Base-by-base conservation (phyloP, 345 rosid genomes). In the Garcia nutans region DNA sequence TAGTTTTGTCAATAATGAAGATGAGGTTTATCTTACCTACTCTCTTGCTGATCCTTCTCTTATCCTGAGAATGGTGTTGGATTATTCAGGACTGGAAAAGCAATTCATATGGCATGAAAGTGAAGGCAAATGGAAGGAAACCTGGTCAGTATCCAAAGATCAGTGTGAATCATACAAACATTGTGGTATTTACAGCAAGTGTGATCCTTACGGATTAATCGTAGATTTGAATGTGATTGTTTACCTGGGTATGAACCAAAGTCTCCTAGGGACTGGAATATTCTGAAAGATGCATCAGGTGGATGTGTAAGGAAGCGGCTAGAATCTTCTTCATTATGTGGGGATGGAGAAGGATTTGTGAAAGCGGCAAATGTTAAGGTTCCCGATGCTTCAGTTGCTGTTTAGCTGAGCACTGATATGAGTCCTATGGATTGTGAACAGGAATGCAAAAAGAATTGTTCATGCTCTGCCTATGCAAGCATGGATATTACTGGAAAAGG, bases 81-180 rank as follows among this genome's bases (percentile, higher is more conserved):
- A 50, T 50, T 50, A 50, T 50, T 50, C 55, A 10, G 55, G 55
- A 56, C 12, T n/a, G 55, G 3, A 11, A 12, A 50, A 3, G 16
- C 55, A 11, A 17, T 17, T 11, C 13, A 50, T 17, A 50, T 77
- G 80, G 80, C 55, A 50, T 10, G 55, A 50, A 50, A 10, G 8
- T 50, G 55, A 50, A 50, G 55, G 55, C 16, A 50, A 50, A 50
- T 50, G 55, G 55, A 50, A 50, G 55, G 55, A 50, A 11, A 11
- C 5, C 13, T 50, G 55, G 55, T 50, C 17, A 22, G 56, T 0
- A 2, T 3, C 55, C 5, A 50, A 50, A 17, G 13, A 10, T 50
- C 16, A 10, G 55, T 50, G 55, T 3, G 55, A 50, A 3, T 10
- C 55, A 50, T 50, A 13, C 5, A 19, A 19, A 11, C 55, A 50